Conservation (phyloP, 805 yeast species). For the Wickerhamomyces chambardii region DNA sequence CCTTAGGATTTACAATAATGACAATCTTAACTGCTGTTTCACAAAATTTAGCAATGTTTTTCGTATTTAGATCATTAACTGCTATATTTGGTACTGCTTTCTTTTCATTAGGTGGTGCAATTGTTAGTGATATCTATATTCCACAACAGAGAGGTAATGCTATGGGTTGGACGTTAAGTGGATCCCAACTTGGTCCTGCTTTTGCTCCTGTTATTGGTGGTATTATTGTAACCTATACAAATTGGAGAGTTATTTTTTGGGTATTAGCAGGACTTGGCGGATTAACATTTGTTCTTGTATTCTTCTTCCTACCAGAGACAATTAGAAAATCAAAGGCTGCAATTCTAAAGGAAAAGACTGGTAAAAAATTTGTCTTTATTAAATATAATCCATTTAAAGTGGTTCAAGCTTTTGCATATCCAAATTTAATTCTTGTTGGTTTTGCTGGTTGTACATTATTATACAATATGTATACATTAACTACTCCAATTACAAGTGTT, state of each 20-base stretch:
- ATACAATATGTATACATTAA: slow-evolving; percentile 40
- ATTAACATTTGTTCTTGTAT: slow-evolving; percentile 22
- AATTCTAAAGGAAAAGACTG: slow-evolving; percentile 16
- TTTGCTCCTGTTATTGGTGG: slow-evolving; percentile 48
- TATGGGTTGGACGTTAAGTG: slow-evolving; percentile 38
- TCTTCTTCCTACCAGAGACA: slow-evolving; percentile 39
- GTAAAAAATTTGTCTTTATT: slow-evolving; percentile 30
- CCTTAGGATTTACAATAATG: slow-evolving; percentile 20
- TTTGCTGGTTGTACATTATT: slow-evolving; percentile 29
- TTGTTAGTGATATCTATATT: slow-evolving; percentile 39
- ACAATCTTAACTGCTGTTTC: slow-evolving; percentile 34
- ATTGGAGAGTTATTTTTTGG: slow-evolving; percentile 48
- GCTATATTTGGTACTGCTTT: slow-evolving; percentile 49
- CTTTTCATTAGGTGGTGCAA: slow-evolving; percentile 42
- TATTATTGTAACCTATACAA: slow-evolving; percentile 35
- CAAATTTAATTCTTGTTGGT: slow-evolving; percentile 35
- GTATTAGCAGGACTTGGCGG: slow-evolving; percentile 36
- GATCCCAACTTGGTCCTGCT: slow-evolving; percentile 46
- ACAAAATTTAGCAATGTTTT: slow-evolving; percentile 44
- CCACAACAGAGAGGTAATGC: slow-evolving; percentile 44
- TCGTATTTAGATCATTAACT: slow-evolving; percentile 37
- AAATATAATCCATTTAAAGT: slow-evolving; percentile 37
- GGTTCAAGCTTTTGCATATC: slow-evolving; percentile 30
- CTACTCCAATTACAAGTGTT: slow-evolving; percentile 48
- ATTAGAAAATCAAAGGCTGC: slow-evolving; percentile 21